Evolutionary conservation across 2,329 filamentous ascomycete genomes (phyloP).

Genomic region (Xylaria sp.): DNA sequence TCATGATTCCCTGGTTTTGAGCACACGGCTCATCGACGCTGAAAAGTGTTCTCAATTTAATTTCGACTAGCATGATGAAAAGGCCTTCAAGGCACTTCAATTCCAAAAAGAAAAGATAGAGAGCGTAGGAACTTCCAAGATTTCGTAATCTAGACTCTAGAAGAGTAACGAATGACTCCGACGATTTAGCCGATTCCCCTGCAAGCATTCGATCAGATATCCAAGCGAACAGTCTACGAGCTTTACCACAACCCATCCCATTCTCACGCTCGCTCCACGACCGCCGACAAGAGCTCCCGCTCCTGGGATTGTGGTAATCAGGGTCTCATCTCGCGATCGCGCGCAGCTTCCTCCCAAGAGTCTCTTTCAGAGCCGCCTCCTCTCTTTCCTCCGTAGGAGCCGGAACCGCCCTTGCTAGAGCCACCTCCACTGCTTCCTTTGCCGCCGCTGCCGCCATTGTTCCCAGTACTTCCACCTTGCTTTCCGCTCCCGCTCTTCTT

Average conservation of each 20-base stretch:
- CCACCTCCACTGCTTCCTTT: background rate
- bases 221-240: background rate
- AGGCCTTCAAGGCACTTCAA: background rate
- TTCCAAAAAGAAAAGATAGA: background rate
- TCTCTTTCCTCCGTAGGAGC: conserved; percentile 9
- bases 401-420: conserved; percentile 12
- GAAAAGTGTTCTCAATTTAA: background rate
- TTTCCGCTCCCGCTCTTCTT: conserved; percentile 22
- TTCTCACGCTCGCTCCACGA: background rate
- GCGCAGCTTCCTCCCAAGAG: conserved; percentile 34
- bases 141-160: background rate
- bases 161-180: conserved; percentile 3
- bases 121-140: background rate
- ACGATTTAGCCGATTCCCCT: background rate
- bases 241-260: background rate
- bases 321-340: conserved; percentile 29
- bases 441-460: background rate
- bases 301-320: conserved; percentile 9
- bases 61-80: background rate
- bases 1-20: too few relatives aligned
- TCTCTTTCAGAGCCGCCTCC: conserved; percentile 24
- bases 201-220: background rate
- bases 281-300: background rate
- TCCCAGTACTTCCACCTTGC: conserved; percentile 10
- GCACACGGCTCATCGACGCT: background rate